A percentile compares a stretch with the other conserved stretches of the same genome.
phyloP scores from a whole-genome alignment of 805 yeast species.

The Metschnikowia reukaufii region DNA sequence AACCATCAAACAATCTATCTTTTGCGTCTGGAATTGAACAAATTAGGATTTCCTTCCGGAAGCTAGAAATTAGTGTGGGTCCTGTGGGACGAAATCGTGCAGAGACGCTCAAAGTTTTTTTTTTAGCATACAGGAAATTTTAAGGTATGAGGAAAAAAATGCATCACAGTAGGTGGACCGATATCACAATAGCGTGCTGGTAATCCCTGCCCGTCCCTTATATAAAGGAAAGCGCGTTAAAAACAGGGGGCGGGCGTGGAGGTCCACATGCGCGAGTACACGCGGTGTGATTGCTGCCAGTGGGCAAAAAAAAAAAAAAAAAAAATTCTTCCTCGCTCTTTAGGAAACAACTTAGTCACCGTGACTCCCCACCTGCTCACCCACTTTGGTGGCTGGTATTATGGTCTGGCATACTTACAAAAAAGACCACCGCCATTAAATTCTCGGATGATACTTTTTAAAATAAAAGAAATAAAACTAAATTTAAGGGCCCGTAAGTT shows the following conservation, averaged over 20 bases:
- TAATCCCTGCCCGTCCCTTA: neutral
- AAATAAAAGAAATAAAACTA: neutral
- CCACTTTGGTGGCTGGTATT: neutral
- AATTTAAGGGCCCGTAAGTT: neutral
- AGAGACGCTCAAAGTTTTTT: neutral
- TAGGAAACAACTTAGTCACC: neutral
- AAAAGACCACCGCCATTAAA: too few relatives aligned
- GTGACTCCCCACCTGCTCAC: neutral
- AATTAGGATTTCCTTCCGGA: too few relatives aligned
- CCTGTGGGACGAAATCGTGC: neutral
- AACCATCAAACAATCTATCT: too few relatives aligned
- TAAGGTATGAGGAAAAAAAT: neutral
- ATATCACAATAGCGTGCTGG: constrained; percentile 7
- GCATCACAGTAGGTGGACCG: constrained; percentile 5
- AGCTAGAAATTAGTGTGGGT: too few relatives aligned
- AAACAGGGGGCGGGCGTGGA: constrained; percentile 1
- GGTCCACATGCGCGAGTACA: neutral
- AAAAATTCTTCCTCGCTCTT: neutral
- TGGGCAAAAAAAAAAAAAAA: neutral
- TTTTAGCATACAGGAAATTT: neutral
- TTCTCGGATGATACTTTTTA: neutral
- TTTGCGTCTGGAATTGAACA: too few relatives aligned
- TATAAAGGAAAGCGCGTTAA: constrained; percentile 1
- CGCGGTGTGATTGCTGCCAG: constrained; percentile 1
- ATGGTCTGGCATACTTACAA: constrained; percentile 1